Base-by-base conservation (phyloP, 768 basidiomycete species). In the Russula sp. region DNA sequence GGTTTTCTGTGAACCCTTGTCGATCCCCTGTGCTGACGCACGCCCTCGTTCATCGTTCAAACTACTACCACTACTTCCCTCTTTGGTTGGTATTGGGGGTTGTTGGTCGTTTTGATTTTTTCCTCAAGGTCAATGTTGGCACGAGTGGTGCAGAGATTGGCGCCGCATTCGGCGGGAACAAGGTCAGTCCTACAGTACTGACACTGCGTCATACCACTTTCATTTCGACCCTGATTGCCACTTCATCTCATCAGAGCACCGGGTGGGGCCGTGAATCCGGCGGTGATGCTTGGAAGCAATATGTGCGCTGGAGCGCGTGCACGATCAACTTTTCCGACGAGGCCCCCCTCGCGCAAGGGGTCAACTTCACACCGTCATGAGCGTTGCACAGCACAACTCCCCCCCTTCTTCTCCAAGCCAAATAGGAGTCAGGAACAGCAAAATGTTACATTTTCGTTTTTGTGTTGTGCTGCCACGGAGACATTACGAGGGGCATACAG, bases 281-380 rank as follows among this genome's bases (percentile, higher is more conserved):
- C 42, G 95, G 95, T 56, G 96, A 98, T 73, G 89, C 95, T n/a
- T 98, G 96, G 96, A 94, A 95, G 73, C 91, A 96, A 73, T 94
- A 94, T 68, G 89, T 94, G 43, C 84, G 92, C 55, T 95, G 90
- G 90, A 87, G 87, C 73, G 84, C 88, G 49, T 94, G 91, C 72
- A 97, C 95, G 11, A 76, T 98, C 72, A 98, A 98, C 75, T 98
- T 89, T 75, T 91, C 90, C 43, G 84, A 93, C 72, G 83, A 86
- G 67, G 86, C 92, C 47, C 93, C 91, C 9, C 77, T 98, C 39
- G 95, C 95, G 0, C 95, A 98, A 73, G 95, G 95, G 8, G 93
- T 98, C 63, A 84, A 82, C 66, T 98, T 98, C 74, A 72, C 81
- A 35, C 67, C 80, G 39, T 83, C 75, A 70, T 56, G 18, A 48